Conservation (phyloP, 2,329 filamentous ascomycete genomes). For the Clonostachys solani region DNA sequence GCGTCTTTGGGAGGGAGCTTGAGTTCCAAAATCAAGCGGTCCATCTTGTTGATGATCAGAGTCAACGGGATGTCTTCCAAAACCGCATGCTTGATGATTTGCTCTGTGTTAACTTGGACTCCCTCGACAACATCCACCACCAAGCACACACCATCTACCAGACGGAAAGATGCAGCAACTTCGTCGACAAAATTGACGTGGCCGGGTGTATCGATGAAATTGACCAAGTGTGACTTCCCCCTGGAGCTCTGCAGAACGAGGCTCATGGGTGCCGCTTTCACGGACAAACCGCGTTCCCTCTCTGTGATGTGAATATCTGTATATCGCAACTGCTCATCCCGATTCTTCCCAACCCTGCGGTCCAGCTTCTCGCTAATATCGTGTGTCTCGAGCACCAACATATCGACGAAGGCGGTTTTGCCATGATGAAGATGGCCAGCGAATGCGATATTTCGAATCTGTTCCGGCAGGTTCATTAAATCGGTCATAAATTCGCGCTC, state of each 20-base stretch:
- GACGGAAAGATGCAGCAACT: conserved; percentile 79
- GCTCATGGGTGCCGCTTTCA: conserved; percentile 94
- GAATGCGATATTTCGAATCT: conserved; percentile 88
- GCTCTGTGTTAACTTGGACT: conserved; percentile 97
- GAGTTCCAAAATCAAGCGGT: conserved; percentile 87
- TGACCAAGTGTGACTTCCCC: conserved; percentile 92
- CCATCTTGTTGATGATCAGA: conserved; percentile 95
- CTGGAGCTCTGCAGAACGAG: conserved; percentile 82
- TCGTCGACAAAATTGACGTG: conserved; percentile 99
- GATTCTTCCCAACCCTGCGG: conserved; percentile 73
- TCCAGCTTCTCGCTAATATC: conserved; percentile 77
- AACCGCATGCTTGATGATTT: conserved; percentile 94
- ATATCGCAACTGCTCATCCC: conserved; percentile 89
- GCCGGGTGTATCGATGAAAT: conserved; percentile 92
- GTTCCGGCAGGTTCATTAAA: conserved; percentile 91
- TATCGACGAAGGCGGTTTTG: conserved; percentile 98
- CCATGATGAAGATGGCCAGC: conserved; percentile 94
- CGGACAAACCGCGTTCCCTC: conserved; percentile 82
- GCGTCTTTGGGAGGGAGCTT: conserved; percentile 92
- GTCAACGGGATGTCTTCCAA: conserved; percentile 86
- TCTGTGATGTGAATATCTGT: conserved; percentile 90
- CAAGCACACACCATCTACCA: conserved; percentile 88
- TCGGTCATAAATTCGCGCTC: conserved; percentile 91
- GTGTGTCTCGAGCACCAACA: conserved; percentile 94
- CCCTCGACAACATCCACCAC: conserved; percentile 97